Conservation (phyloP, 139 green algal genomes). For the Astrephomene gubernaculifera region DNA sequence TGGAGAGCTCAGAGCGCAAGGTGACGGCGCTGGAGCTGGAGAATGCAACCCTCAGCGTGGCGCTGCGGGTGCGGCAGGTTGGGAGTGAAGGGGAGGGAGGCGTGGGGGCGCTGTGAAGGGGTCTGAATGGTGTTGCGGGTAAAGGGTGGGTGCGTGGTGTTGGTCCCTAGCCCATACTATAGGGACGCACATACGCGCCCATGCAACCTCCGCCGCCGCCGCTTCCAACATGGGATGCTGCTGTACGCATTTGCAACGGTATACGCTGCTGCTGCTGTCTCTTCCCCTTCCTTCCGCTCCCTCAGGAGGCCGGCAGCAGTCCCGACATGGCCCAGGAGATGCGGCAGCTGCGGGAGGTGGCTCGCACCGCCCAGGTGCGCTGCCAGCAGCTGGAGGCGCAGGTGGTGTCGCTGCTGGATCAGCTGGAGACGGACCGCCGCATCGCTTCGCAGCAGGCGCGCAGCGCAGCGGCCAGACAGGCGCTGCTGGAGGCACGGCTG, state of each 20-base stretch:
- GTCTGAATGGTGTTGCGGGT: too few relatives aligned
- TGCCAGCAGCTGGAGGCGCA: slow-evolving; percentile 16
- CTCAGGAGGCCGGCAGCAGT: slow-evolving; percentile 17
- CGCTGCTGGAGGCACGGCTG: slow-evolving; percentile 1
- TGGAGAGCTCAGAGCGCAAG: slow-evolving; percentile 7
- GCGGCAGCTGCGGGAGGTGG: slow-evolving; percentile 14
- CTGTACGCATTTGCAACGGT: too few relatives aligned
- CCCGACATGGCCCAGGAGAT: slow-evolving; percentile 21
- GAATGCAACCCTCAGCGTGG: background rate
- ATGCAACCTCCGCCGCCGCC: too few relatives aligned
- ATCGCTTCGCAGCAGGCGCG: background rate
- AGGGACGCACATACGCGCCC: too few relatives aligned
- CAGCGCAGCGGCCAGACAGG: background rate
- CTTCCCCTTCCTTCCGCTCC: background rate
- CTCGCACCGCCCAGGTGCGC: background rate
- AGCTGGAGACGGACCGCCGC: slow-evolving; percentile 11
- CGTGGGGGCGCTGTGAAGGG: too few relatives aligned
- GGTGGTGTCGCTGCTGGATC: slow-evolving; percentile 18
- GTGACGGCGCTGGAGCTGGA: slow-evolving; percentile 10
- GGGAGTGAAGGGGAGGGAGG: too few relatives aligned
- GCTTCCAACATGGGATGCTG: too few relatives aligned
- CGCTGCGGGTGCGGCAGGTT: slow-evolving; percentile 36
- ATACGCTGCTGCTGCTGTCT: too few relatives aligned
- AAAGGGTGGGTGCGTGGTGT: too few relatives aligned
- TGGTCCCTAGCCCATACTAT: too few relatives aligned